Conservation (phyloP, 2,329 filamentous ascomycete genomes). For the Colletotrichum magnum region DNA sequence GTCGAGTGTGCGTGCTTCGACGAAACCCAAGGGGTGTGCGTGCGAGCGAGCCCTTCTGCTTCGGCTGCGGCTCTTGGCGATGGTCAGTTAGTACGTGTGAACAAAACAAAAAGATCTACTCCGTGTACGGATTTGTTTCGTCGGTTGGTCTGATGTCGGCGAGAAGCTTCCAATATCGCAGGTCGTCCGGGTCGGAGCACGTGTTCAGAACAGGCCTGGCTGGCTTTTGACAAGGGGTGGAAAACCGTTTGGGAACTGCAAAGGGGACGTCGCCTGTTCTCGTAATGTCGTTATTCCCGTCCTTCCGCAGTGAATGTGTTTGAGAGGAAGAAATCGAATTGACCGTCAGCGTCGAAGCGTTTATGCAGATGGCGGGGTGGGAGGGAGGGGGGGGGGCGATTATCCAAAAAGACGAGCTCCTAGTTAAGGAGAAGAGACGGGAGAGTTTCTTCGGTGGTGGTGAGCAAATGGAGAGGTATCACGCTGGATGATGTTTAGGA, state of each 20-base stretch:
- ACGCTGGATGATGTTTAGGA: conserved; percentile 40
- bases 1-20: conserved; percentile 6
- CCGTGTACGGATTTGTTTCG: conserved; percentile 10
- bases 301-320: conserved; percentile 6
- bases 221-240: conserved; percentile 19
- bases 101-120: conserved; percentile 13
- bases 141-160: conserved; percentile 36
- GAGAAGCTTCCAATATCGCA: conserved; percentile 25
- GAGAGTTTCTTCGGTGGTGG: background rate
- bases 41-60: conserved; percentile 1
- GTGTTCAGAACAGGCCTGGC: conserved; percentile 34
- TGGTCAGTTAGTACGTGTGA: background rate
- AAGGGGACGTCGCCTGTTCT: conserved; percentile 23
- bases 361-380: background rate
- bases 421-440: conserved; percentile 4
- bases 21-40: conserved; percentile 1
- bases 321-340: background rate
- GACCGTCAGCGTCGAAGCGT: background rate
- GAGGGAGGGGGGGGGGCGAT: background rate
- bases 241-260: conserved; percentile 11
- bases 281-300: background rate
- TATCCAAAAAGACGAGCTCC: conserved; percentile 16
- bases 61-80: too few relatives aligned
- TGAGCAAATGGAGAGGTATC: conserved; percentile 33
- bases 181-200: conserved; percentile 32